Evolutionary conservation across 345 rosid species (phyloP).

Genomic region (Chamaenerion angustifolium): DNA sequence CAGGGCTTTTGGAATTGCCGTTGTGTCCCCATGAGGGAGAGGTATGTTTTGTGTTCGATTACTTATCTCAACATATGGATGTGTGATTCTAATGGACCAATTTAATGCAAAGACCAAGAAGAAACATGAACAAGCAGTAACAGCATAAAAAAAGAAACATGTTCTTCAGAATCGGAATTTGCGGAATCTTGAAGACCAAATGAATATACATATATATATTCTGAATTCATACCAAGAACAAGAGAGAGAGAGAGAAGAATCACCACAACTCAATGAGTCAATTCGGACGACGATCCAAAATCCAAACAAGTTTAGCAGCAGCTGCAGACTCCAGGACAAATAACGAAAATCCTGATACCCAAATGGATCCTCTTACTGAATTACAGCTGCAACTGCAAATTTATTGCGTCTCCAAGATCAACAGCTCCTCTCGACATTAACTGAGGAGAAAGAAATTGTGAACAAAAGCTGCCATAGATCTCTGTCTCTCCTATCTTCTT

Average conservation of each 20-base stretch:
- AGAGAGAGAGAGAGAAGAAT: conserved; percentile 1
- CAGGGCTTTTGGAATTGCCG: conserved; percentile 99
- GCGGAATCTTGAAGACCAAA: background rate
- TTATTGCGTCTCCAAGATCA: too few relatives aligned
- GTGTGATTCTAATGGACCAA: too few relatives aligned
- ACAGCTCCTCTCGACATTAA: too few relatives aligned
- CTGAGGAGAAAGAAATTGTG: too few relatives aligned
- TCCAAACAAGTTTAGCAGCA: background rate
- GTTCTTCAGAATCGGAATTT: background rate
- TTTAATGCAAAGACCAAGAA: too few relatives aligned
- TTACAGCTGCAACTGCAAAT: too few relatives aligned
- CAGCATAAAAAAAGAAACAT: too few relatives aligned
- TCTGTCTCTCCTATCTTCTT: conserved; percentile 10
- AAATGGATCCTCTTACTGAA: conserved; percentile 1
- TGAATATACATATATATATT: background rate
- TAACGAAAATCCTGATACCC: background rate
- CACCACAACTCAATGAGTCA: background rate
- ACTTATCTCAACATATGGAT: background rate
- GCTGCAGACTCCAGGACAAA: background rate
- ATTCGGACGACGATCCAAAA: too few relatives aligned
- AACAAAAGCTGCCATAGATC: background rate
- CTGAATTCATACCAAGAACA: background rate
- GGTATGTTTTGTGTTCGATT: conserved; percentile 22
- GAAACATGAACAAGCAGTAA: too few relatives aligned
- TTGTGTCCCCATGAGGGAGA: conserved; percentile 98